Conservation (phyloP, 345 rosid species). For the Citrus trifoliata region DNA sequence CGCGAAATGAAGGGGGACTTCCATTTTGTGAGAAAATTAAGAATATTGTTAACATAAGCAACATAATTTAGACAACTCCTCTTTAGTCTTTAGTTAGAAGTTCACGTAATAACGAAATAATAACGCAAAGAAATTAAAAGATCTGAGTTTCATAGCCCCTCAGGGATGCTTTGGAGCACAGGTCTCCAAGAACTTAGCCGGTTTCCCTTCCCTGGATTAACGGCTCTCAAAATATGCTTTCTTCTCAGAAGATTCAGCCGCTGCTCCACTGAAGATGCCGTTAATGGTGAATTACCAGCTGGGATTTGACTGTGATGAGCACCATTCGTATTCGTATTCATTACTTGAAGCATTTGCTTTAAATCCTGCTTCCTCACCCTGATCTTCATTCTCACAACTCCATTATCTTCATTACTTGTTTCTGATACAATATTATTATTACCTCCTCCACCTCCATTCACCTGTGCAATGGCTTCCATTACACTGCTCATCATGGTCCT, state of each 20-base stretch:
- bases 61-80: no score
- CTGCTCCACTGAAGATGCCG: slow-evolving; percentile 26
- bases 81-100: no score
- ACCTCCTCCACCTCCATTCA: neutral
- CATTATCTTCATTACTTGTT: slow-evolving; percentile 12
- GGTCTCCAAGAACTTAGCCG: slow-evolving; percentile 29
- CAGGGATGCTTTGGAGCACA: slow-evolving; percentile 44
- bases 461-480: slow-evolving; percentile 18
- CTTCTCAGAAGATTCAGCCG: slow-evolving; percentile 20
- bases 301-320: neutral
- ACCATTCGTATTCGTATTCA: neutral
- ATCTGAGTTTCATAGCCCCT: slow-evolving; percentile 18
- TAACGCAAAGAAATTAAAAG: neutral
- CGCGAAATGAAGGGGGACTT: no score
- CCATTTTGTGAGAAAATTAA: no score
- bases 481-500: slow-evolving; percentile 21
- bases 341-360: slow-evolving; percentile 32
- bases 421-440: slow-evolving; percentile 15
- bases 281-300: neutral
- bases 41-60: no score
- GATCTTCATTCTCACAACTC: slow-evolving; percentile 40
- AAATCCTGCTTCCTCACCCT: slow-evolving; percentile 45
- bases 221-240: slow-evolving; percentile 6
- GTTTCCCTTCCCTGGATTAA: neutral
- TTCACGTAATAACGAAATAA: no score